Evolutionary conservation across 768 basidiomycete genomes (phyloP).

Genomic region (Termitomyces sp.): DNA sequence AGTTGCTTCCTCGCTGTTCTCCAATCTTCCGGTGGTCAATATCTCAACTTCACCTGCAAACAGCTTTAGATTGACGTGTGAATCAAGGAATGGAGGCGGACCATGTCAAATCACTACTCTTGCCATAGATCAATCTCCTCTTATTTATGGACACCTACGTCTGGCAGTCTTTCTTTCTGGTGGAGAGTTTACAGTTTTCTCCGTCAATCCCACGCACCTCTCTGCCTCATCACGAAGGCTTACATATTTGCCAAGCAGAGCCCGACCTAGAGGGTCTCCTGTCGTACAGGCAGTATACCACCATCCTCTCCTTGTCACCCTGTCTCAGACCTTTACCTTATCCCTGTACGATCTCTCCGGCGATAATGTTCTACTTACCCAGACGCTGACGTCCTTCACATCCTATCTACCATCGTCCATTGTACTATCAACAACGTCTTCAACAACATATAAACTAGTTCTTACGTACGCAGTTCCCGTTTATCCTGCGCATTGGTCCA

Average conservation of each 20-base stretch:
- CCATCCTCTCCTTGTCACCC: constrained; percentile 71
- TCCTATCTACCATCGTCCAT: constrained; percentile 78
- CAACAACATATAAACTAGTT: constrained; percentile 65
- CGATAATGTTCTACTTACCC: constrained; percentile 48
- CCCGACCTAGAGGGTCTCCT: constrained; percentile 37
- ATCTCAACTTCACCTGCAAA: constrained; percentile 32
- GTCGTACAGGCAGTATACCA: constrained; percentile 72
- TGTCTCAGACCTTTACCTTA: constrained; percentile 65
- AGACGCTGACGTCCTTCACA: constrained; percentile 73
- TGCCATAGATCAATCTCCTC: constrained; percentile 73
- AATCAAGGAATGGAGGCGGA: constrained; percentile 29
- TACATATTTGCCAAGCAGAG: constrained; percentile 44
- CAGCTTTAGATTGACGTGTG: constrained; percentile 40
- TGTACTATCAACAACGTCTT: constrained; percentile 65
- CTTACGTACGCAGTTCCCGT: constrained; percentile 75
- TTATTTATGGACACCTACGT: constrained; percentile 38
- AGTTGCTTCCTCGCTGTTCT: constrained; percentile 45
- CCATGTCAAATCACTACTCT: constrained; percentile 55
- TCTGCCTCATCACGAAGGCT: constrained; percentile 40
- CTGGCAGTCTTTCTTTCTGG: constrained; percentile 63
- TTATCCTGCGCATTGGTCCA: constrained; percentile 79
- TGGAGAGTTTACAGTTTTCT: constrained; percentile 64
- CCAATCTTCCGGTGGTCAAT: constrained; percentile 32
- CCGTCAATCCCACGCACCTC: constrained; percentile 44
- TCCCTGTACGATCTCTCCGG: constrained; percentile 69